Conservation (phyloP, 148 eudicot genomes). For the Chenopodium suecicum region DNA sequence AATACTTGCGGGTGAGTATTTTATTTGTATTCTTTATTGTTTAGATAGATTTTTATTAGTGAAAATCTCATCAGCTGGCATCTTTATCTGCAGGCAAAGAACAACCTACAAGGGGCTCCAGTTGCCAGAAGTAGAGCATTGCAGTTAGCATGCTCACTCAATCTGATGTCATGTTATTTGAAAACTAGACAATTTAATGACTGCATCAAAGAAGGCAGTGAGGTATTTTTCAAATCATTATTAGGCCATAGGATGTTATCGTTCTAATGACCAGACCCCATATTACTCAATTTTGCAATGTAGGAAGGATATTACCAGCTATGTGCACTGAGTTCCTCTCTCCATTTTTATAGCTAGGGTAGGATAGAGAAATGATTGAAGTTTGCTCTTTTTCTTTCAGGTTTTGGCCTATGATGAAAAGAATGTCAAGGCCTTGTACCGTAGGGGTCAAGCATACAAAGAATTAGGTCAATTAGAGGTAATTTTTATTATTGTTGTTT, state of each 20-base stretch:
- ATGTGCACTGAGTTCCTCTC: neutral
- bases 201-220: slow-evolving; percentile 81
- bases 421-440: slow-evolving; percentile 90
- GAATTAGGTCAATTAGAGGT: slow-evolving; percentile 74
- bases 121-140: slow-evolving; percentile 53
- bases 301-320: neutral
- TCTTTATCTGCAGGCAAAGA: slow-evolving; percentile 66
- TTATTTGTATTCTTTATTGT: slow-evolving; percentile 1
- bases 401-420: slow-evolving; percentile 68
- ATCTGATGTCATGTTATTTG: slow-evolving; percentile 95
- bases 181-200: slow-evolving; percentile 77
- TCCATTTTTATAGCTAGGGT: neutral
- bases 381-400: slow-evolving; percentile 31
- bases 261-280: neutral
- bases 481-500: neutral
- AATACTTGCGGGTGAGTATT: slow-evolving; percentile 76
- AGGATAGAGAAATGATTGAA: too few relatives aligned
- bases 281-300: neutral
- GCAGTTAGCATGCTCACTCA: slow-evolving; percentile 79
- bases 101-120: slow-evolving; percentile 64
- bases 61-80: slow-evolving; percentile 10
- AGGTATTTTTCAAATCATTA: slow-evolving; percentile 46
- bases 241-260: neutral
- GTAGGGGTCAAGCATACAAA: slow-evolving; percentile 92
- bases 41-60: neutral